phyloP scores from a whole-genome alignment of 495 filamentous ascomycete species.

The Podospora pseudocomata region DNA sequence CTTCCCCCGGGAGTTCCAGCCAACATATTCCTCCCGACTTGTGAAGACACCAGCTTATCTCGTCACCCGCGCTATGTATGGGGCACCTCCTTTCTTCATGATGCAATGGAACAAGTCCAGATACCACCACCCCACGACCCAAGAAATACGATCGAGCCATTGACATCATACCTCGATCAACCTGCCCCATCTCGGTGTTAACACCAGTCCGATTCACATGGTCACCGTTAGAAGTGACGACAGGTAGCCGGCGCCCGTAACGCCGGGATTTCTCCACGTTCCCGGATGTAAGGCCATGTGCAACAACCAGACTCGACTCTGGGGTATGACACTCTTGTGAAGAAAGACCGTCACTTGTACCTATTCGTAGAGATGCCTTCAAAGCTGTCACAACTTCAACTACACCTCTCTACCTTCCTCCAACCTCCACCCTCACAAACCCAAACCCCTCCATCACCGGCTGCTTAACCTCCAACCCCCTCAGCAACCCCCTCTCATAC shows the following conservation, averaged over 20 bases:
- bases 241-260: background rate
- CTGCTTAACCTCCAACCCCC: slow-evolving; percentile 24
- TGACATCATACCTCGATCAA: background rate
- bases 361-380: too few species aligned
- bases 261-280: background rate
- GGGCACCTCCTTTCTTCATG: too few species aligned
- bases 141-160: background rate
- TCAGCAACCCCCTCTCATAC: slow-evolving; percentile 39
- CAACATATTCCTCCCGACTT: background rate
- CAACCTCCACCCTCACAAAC: slow-evolving; percentile 29
- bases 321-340: too few species aligned
- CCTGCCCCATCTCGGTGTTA: background rate
- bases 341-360: too few species aligned
- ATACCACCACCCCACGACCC: background rate
- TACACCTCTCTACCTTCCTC: background rate
- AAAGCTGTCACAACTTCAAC: too few species aligned
- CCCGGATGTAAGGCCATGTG: background rate
- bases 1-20: background rate
- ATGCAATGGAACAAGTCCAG: too few species aligned
- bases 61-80: too few species aligned
- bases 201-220: background rate
- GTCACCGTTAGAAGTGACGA: background rate
- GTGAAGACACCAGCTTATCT: background rate
- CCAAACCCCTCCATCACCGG: slow-evolving; percentile 42
- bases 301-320: too few species aligned